Conservation (phyloP, 2,329 filamentous ascomycete species). For the Ciborinia camelliae region DNA sequence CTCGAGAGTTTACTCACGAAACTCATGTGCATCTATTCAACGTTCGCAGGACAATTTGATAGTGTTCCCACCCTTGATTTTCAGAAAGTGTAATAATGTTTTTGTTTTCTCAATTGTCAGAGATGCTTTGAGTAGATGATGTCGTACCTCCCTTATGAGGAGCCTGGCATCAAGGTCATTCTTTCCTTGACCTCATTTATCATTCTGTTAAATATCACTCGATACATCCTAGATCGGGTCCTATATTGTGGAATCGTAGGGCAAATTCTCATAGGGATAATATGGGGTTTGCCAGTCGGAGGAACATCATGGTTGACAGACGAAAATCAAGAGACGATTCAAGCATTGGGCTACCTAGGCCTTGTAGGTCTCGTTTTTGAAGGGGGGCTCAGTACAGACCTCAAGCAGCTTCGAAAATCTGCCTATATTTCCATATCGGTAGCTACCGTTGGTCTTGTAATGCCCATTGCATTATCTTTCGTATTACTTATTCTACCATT, state of each 20-base stretch:
- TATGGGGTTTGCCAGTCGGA: constrained; percentile 65
- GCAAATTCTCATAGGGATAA: constrained; percentile 66
- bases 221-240: constrained; percentile 53
- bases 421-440: constrained; percentile 56
- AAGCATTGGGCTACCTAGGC: constrained; percentile 69
- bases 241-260: constrained; percentile 70
- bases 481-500: constrained; percentile 30
- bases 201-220: constrained; percentile 57
- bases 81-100: not conserved
- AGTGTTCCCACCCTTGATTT: not conserved
- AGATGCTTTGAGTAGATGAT: constrained; percentile 13
- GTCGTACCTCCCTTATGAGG: constrained; percentile 53
- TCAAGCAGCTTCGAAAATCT: constrained; percentile 51
- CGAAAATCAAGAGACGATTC: constrained; percentile 52
- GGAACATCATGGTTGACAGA: constrained; percentile 57
- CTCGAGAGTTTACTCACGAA: not conserved
- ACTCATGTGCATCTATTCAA: not conserved
- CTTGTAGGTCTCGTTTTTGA: constrained; percentile 71
- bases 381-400: constrained; percentile 34
- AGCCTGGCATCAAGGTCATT: constrained; percentile 57
- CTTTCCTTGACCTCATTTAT: constrained; percentile 61
- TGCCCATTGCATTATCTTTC: constrained; percentile 66
- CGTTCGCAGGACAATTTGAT: not conserved
- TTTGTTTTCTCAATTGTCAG: not conserved
- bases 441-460: constrained; percentile 60